Evolutionary conservation across 2,329 filamentous ascomycete genomes (phyloP), one percentile per base, ranked within the genome.

Genomic region (Claviceps sp.): DNA sequence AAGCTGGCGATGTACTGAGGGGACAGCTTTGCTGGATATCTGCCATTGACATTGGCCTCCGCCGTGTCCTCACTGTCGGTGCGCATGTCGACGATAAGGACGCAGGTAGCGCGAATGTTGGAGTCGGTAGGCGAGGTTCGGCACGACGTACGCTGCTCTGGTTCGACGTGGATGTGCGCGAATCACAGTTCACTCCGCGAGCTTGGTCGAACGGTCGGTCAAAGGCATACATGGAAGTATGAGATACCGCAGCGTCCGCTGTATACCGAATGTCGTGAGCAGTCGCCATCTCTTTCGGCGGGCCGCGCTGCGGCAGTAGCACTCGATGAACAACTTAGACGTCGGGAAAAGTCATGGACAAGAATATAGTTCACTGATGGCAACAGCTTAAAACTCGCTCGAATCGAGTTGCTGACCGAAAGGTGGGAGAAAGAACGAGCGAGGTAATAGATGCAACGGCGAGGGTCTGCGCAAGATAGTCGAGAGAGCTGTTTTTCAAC

Each of bases 101-200:
- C 22, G 71, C 66, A 1, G 82, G 83, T 59, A 85, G 85, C 53
- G 81, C 73, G 60, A 85, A 85, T 5, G 75, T 75, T 34, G 82
- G 81, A 50, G 85, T 85, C 47, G 81, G 80, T 49, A 71, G 72
- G 50, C 77, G 75, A 9, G 58, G 45, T 34, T 59, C 55, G 48
- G 53, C 50, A 13, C 48, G 42, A 20, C 38, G 30, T 26, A 46
- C 30, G 11, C 6, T 24, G 14, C 37, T 41, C 9, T 44, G 37
- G 7, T 37, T 48, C 18, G n/a, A 50, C 22, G 34, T 37, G 8
- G 30, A 16, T 18, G 42, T 40, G 16, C 16, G 18, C 18, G 26
- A 13, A 8, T 37, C 41, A 14, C 42, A 7, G 2, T 48, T 48
- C 8, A 16, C 37, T 48, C 26, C 20, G 20, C 13, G 37, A 40